Evolutionary conservation across 805 yeast genomes (phyloP), one percentile per base, ranked within the genome.

Genomic region (Wickerhamiella sergipiensis): DNA sequence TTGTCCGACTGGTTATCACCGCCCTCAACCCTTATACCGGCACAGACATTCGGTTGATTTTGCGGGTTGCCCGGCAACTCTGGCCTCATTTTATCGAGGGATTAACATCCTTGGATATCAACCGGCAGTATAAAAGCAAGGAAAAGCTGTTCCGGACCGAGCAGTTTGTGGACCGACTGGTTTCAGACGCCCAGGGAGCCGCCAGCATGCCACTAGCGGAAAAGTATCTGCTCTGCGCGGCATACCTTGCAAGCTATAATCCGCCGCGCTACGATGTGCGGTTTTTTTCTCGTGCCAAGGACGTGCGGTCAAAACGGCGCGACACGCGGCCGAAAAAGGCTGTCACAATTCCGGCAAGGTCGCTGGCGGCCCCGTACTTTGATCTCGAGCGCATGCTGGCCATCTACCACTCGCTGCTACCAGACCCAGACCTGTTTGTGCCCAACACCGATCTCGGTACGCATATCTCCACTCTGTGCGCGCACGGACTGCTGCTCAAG

Each of bases 321-420:
- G 67, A 67, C 18, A 72, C 73, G 22, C 66, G 67, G 45, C 70
- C 71, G 39, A 64, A 69, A 46, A 72, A 70, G 50, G 73, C 72
- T 51, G 64, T 70, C 7, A 76, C 74, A 47, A 69, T 79, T 19
- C 84, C 80, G 49, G 73, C 81, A 2, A 71, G 85, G 38, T 71
- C 81, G 52, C 67, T 84, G 43, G 78, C 81, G n/a, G 84, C 95
- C 0, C 78, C 81, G 26, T 67, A 78, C 31, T 88, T 88, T 64
- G 85, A 81, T 36, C 63, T 87, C 45, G 96, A 89, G 62, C 72
- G 97, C 52, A 61, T 86, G 62, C 66, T 85, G 52, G 95, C 96
- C 0, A 85, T 89, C 22, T 71, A 84, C 38, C 82, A 83, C 43
- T 81, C 94, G 0, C 78, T 88, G 13, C 78, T 77, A 59, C 75